Base-by-base conservation (phyloP, 75 land plant genomes). In the Selaginella moellendorffii region DNA sequence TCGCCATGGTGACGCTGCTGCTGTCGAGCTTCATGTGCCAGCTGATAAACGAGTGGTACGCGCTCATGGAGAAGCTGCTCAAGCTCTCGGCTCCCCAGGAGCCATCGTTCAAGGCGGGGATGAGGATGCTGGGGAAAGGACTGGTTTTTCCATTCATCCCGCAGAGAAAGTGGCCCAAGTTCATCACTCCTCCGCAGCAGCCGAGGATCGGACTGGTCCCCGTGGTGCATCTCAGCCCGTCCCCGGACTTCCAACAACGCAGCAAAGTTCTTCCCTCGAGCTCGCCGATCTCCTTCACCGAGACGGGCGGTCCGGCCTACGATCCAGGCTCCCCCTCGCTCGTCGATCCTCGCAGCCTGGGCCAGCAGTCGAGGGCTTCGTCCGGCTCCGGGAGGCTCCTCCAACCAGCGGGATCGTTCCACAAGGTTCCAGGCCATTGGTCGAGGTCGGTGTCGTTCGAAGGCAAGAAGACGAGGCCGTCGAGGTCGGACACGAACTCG, bases 401-500 rank as follows among this genome's bases (percentile, higher is more conserved):
- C n/a, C n/a, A n/a, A n/a, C n/a, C n/a, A n/a, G n/a, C n/a, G n/a
- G 46, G 46, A 5, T 36, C 46, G 14, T 36, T 36, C 46, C 46
- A 36, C 10, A n/a, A n/a, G n/a, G n/a, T n/a, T n/a, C n/a, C n/a
- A n/a, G n/a, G n/a, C n/a, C n/a, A n/a, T n/a, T n/a, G n/a, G n/a
- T n/a, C n/a, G n/a, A 56, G 24, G n/a, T 25, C 59, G 2, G n/a
- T n/a, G n/a, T n/a, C n/a, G n/a, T n/a, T n/a, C n/a, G 59, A 56
- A 8, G 59, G 59, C 25, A 56, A 19, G 59, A 56, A 56, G 59
- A 56, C 59, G 24, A 56, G 24, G n/a, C 68, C 72, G 66, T 17
- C 54, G 1, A 61, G 74, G 63, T 62, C 52, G 21, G 86, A 81
- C 52, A 78, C 71, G 27, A 83, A 61, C 61, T 69, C 87, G 29